phyloP scores from a whole-genome alignment of 257 asterid species.

The Coffea canephora region DNA sequence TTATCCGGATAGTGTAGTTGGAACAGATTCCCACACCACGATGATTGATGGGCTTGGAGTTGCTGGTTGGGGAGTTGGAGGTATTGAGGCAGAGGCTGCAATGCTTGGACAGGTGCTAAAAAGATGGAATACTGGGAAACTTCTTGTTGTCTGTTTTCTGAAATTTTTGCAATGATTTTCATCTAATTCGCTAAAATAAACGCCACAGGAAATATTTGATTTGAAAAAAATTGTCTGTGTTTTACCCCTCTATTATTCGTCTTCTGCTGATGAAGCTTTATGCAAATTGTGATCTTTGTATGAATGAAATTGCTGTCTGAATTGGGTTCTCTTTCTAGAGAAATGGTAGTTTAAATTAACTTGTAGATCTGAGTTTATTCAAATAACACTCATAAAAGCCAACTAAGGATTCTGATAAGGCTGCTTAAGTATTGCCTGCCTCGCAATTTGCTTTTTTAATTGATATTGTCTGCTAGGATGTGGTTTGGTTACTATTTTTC shows the following conservation, averaged over 20 bases:
- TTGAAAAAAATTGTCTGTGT: neutral
- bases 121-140: neutral
- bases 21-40: slow-evolving; percentile 96
- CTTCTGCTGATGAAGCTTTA: neutral
- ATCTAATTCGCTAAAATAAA: neutral
- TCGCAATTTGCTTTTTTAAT: neutral
- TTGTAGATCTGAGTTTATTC: neutral
- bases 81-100: slow-evolving; percentile 97
- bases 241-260: neutral
- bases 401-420: neutral
- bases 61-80: slow-evolving; percentile 99
- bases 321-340: neutral
- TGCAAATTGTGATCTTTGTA: neutral
- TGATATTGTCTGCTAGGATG: neutral
- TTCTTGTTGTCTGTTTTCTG: neutral
- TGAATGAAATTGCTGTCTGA: no score
- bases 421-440: neutral
- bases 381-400: neutral
- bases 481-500: neutral
- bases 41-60: slow-evolving; percentile 97
- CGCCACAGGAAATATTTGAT: neutral
- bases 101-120: slow-evolving; percentile 92
- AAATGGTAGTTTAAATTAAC: neutral
- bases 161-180: neutral
- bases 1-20: slow-evolving; percentile 96